Conservation (phyloP, 306 rosid species). For the Dryas drummondii region DNA sequence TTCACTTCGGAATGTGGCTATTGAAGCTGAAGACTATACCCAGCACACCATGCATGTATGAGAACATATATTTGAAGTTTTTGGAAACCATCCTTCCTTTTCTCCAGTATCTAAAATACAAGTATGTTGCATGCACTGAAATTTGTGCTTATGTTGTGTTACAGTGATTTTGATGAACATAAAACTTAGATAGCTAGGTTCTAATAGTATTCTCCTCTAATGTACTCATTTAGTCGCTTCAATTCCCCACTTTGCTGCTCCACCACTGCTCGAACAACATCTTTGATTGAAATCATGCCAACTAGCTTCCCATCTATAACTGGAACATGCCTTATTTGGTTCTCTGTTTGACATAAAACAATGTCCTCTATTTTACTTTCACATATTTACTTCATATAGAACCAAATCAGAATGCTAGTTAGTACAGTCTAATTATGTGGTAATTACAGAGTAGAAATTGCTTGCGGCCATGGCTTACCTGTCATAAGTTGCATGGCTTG, state of each 20-base stretch:
- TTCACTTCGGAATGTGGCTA: not conserved
- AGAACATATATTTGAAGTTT: not conserved
- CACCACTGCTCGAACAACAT: conserved; percentile 76
- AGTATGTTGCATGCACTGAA: not conserved
- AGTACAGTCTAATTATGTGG: conserved; percentile 2
- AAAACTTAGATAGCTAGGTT: not conserved
- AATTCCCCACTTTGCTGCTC: conserved; percentile 84
- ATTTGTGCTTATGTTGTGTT: not conserved
- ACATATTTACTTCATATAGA: not conserved
- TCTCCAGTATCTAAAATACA: not conserved
- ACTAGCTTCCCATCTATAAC: conserved; percentile 83
- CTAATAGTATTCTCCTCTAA: conserved; percentile 70
- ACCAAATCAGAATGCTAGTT: not conserved
- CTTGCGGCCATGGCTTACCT: conserved; percentile 38
- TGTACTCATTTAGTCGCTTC: conserved; percentile 59
- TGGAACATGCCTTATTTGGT: conserved; percentile 71
- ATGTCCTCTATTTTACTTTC: not conserved
- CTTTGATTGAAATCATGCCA: conserved; percentile 88
- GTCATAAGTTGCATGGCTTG: conserved; percentile 92
- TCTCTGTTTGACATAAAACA: conserved; percentile 43
- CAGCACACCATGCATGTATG: not conserved
- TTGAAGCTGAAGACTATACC: not conserved
- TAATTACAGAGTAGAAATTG: conserved; percentile 3
- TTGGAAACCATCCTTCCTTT: not conserved
- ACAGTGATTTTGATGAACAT: not conserved